Percentiles rank a stretch among this genome's conserved stretches.
Conservation (phyloP, 2,329 filamentous ascomycete species). For the Neonectria ditissima region DNA sequence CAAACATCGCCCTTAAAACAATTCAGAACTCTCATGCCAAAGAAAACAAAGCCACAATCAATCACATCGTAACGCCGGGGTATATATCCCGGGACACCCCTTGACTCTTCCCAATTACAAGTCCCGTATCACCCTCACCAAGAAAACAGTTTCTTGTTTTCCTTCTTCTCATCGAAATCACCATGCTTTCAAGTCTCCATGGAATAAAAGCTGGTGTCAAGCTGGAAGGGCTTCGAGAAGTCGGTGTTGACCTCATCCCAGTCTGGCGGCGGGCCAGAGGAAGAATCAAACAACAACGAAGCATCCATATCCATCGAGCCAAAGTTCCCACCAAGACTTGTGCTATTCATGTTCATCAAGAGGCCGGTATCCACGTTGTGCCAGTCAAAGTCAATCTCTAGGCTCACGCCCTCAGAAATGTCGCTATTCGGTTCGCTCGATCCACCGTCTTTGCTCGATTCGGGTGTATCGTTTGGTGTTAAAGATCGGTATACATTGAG, state of each 20-base stretch:
- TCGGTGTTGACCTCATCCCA: constrained; percentile 65
- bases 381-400: constrained; percentile 67
- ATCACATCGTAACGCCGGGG: constrained; percentile 40
- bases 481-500: constrained; percentile 65
- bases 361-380: constrained; percentile 58
- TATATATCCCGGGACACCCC: constrained; percentile 46
- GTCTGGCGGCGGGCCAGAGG: constrained; percentile 43
- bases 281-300: constrained; percentile 44
- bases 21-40: constrained; percentile 25
- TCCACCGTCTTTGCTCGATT: constrained; percentile 71
- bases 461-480: constrained; percentile 73
- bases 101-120: constrained; percentile 29
- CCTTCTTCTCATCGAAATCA: constrained; percentile 11
- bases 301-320: constrained; percentile 40
- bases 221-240: constrained; percentile 64
- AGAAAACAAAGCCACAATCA: constrained; percentile 22
- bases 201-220: constrained; percentile 59
- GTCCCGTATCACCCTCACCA: constrained; percentile 13
- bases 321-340: constrained; percentile 39
- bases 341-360: constrained; percentile 57
- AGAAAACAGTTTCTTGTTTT: constrained; percentile 2
- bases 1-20: constrained; percentile 8
- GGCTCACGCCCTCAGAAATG: constrained; percentile 64
- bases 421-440: constrained; percentile 72
- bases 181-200: constrained; percentile 45